A percentile compares a stretch with the other conserved stretches of the same genome.
Evolutionary conservation across 2,329 filamentous ascomycete species (phyloP).

Genomic region (Clarireedia paspali): DNA sequence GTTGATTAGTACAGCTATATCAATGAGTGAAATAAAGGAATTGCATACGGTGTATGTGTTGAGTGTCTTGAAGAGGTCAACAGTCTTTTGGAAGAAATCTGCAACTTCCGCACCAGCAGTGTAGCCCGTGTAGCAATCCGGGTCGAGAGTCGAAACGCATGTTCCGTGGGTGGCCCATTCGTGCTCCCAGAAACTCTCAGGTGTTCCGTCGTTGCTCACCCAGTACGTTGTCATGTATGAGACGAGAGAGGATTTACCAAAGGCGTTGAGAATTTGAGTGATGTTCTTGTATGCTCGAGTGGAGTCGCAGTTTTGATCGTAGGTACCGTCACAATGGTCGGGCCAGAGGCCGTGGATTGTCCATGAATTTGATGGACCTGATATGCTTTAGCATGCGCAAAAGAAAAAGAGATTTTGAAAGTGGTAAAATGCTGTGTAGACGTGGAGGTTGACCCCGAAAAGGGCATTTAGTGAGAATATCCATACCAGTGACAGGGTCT

Average conservation of each 20-base stretch:
- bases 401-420: too few relatives aligned
- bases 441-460: background rate
- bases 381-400: background rate
- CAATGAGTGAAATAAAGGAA: background rate
- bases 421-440: too few relatives aligned
- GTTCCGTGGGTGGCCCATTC: conserved; percentile 69
- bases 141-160: conserved; percentile 63
- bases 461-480: background rate
- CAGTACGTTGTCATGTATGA: conserved; percentile 57
- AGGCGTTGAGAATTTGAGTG: conserved; percentile 48
- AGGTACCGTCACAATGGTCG: conserved; percentile 61
- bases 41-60: conserved; percentile 50
- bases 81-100: conserved; percentile 32
- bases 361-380: conserved; percentile 54
- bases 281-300: conserved; percentile 59
- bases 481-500: conserved; percentile 40
- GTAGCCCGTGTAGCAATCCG: conserved; percentile 51
- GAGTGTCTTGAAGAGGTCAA: conserved; percentile 48
- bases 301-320: conserved; percentile 57
- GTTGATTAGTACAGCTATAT: background rate
- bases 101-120: conserved; percentile 44
- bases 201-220: conserved; percentile 55
- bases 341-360: conserved; percentile 64
- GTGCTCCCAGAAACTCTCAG: conserved; percentile 63
- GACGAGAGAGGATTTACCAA: conserved; percentile 48